Base-by-base conservation (phyloP, 2,329 filamentous ascomycete species). In the Epicoccum sorghinum region DNA sequence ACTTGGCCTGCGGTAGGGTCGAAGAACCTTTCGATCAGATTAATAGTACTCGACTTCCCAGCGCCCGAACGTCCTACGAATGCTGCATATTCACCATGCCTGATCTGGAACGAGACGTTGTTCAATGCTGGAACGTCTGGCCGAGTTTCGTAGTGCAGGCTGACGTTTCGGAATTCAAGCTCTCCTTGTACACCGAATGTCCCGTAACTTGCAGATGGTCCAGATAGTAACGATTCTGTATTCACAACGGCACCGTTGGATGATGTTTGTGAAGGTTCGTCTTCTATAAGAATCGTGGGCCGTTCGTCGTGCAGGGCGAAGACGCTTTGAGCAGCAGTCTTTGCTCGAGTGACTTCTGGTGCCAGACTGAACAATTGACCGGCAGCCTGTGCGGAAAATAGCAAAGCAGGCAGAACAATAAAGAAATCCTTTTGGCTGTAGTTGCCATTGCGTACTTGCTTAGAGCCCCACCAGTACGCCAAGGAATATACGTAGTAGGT, bases 401-500 rank as follows among this genome's bases (percentile, higher is more conserved):
- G 68, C 9, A 80, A 65, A 4, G 77, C 78, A 25, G 77, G 77
- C 4, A 80, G 60, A 1, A 79, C 77, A 33, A 76, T 78, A 65
- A 80, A 80, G 62, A 79, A 80, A 10, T 78, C 65, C 35, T 69
- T 68, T 45, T 75, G 68, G 8, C 61, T 70, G 53, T 79, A 79
- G 13, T 69, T 69, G 14, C 77, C 77, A 33, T 74, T 72, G 13
- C 77, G 71, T 4, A 80, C 77, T 52, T 78, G 74, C 54, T 72
- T 74, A 2, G 78, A 62, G 62, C 78, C 75, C 65, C 78, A 80
- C 78, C 77, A 80, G 61, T 80, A 80, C 24, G 78, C 78, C 29
- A 80, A 60, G 29, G 78, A 78, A 54, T 80, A 80, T 1, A 80
- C 75, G 57, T 80, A 79, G 57, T 80, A 79, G 0, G 77, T 78